Conservation (phyloP, 176 grass and related monocot genomes). For the Zea luxurians region DNA sequence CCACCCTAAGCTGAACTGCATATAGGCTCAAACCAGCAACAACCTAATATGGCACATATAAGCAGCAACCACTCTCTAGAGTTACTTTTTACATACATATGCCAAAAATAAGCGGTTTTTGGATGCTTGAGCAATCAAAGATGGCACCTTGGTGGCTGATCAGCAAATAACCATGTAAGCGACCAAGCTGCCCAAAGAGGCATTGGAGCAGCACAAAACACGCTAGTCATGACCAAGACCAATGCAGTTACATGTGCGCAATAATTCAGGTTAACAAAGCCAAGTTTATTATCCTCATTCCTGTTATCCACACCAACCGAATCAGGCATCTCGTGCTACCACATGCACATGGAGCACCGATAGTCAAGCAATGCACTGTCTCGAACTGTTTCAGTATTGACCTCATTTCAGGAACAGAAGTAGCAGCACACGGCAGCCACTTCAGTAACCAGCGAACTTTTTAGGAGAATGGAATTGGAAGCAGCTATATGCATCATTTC, state of each 20-base stretch:
- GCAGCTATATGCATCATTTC: neutral
- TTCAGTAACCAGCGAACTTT: neutral
- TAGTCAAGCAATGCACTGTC: neutral
- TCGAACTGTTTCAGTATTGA: neutral
- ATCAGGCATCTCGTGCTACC: neutral
- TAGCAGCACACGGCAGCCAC: neutral
- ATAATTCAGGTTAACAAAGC: neutral
- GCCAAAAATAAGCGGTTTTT: neutral
- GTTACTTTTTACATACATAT: slow-evolving; percentile 8
- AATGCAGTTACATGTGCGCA: neutral
- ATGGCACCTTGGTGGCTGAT: neutral
- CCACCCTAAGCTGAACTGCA: neutral
- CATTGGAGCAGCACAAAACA: neutral
- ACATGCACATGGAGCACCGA: neutral
- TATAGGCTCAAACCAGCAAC: slow-evolving; percentile 9
- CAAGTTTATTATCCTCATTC: neutral
- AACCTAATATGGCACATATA: neutral
- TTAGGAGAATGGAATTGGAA: neutral
- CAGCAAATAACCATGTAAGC: neutral
- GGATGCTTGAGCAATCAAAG: neutral
- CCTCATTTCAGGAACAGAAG: neutral
- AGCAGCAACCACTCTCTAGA: neutral
- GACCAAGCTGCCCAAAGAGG: neutral
- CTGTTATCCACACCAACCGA: neutral
- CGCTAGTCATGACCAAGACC: neutral